Evolutionary conservation across 495 filamentous ascomycete genomes (phyloP), one percentile per base, ranked within the genome.

Genomic region (Penicillium simplicissimum): DNA sequence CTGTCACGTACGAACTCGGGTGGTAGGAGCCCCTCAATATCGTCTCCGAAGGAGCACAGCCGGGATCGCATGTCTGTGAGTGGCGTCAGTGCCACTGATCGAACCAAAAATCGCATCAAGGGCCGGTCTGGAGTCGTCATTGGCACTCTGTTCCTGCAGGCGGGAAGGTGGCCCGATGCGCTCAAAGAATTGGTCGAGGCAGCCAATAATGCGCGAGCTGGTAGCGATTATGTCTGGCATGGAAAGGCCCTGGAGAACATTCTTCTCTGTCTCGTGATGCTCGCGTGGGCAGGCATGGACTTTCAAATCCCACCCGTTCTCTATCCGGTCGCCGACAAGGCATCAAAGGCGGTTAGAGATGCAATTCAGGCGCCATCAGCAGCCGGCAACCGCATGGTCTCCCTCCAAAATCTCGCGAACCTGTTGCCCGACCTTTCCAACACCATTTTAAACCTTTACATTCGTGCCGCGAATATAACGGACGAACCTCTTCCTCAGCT

Each of bases 211-310:
- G 90, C 92, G 15, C 90, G 90, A 71, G 86, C 85, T 36, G 86
- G 88, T 64, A 93, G 90, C 71, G 95, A 98, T 73, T 90, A 96
- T 78, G 71, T 97, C 8, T 99, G 95, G 95, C 91, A 98, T 80
- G 95, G 89, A 13, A 99, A 98, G 76, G 93, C 90, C 4, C 82
- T 98, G 34, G 95, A 98, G 68, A 87, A 91, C 10, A 89, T 95
- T 63, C 76, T 93, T 14, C 83, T 96, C 49, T 88, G 87, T 70
- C 81, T 97, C 60, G 65, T 98, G 33, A 86, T 98, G 77, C 85
- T 96, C 52, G 90, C 88, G 55, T 96, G 92, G 89, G 83, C 87
- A 49, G 90, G 89, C 14, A 81, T 93, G 70, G 90, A 96, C 71
- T 98, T 97, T 73, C 86, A 90, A 83, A 86, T 90, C 48, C 88